Conservation (phyloP, 768 basidiomycete genomes). For the Fomitopsis serialis region DNA sequence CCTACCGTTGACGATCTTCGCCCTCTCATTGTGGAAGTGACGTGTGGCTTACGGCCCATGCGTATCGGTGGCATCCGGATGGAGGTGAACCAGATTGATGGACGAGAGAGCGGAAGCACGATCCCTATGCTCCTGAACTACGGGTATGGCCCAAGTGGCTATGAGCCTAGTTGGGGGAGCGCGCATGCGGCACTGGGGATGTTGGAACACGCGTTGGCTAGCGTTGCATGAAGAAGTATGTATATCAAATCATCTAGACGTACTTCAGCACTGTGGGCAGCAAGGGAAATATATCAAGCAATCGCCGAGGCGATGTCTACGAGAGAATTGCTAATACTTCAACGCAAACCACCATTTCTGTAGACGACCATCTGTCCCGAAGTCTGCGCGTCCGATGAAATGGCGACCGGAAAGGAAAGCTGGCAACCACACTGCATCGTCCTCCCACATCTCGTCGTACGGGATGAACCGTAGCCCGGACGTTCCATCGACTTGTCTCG, state of each 20-base stretch:
- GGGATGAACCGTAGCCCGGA: constrained; percentile 42
- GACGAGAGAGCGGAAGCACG: constrained; percentile 19
- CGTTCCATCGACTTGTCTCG: not conserved
- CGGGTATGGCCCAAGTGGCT: constrained; percentile 61
- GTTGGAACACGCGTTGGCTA: constrained; percentile 35
- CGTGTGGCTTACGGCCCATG: constrained; percentile 60
- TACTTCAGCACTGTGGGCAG: too few relatives aligned
- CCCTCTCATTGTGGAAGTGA: constrained; percentile 33
- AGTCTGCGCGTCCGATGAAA: constrained; percentile 49
- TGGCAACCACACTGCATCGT: constrained; percentile 68
- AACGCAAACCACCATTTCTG: constrained; percentile 32
- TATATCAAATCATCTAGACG: too few relatives aligned
- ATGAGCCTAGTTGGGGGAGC: constrained; percentile 61
- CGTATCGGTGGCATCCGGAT: constrained; percentile 64
- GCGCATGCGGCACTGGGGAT: constrained; percentile 45
- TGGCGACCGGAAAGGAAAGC: constrained; percentile 38
- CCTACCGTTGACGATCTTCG: constrained; percentile 35
- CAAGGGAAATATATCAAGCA: too few relatives aligned
- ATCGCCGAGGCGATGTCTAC: too few relatives aligned
- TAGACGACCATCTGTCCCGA: constrained; percentile 22
- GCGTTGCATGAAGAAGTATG: too few relatives aligned
- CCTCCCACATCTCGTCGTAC: constrained; percentile 56
- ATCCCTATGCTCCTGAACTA: constrained; percentile 60
- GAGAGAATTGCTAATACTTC: too few relatives aligned
- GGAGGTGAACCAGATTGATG: constrained; percentile 39